A percentile compares a stretch with the other conserved stretches of the same genome.
Conservation (phyloP, 1,284 basidiomycete species). For the Microbotryum saponariae region DNA sequence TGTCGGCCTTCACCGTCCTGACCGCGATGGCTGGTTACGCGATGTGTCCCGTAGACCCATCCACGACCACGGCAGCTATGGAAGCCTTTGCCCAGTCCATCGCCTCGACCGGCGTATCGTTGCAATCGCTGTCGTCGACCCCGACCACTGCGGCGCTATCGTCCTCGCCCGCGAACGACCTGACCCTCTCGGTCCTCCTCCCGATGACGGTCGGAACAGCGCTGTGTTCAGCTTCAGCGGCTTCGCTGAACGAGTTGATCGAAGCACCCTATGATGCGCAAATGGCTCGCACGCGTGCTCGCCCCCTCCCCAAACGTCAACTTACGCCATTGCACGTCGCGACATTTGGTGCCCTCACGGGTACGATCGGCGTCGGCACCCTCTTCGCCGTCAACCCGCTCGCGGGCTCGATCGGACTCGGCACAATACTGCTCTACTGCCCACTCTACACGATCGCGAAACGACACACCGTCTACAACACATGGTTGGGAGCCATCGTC, state of each 20-base stretch:
- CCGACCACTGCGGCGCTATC: conserved; percentile 6
- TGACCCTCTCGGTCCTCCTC: conserved; percentile 50
- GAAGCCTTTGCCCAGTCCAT: conserved; percentile 44
- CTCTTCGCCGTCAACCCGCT: conserved; percentile 80
- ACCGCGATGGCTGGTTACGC: conserved; percentile 91
- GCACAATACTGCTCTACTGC: conserved; percentile 84
- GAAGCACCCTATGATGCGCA: conserved; percentile 96
- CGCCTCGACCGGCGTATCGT: conserved; percentile 5
- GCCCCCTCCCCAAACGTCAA: conserved; percentile 78
- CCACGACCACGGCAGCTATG: conserved; percentile 47
- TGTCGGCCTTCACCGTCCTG: conserved; percentile 81
- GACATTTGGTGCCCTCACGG: conserved; percentile 66
- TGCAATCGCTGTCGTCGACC: conserved; percentile 39
- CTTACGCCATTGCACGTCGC: conserved; percentile 79
- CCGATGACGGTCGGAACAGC: conserved; percentile 82
- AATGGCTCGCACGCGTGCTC: conserved; percentile 80
- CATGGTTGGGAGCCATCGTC: conserved; percentile 90
- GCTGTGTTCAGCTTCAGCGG: conserved; percentile 86
- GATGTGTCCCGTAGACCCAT: conserved; percentile 71
- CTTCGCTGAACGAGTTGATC: conserved; percentile 88
- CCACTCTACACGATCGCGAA: conserved; percentile 92
- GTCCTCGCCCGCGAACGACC: conserved; percentile 17
- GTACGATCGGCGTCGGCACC: conserved; percentile 65
- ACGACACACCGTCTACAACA: conserved; percentile 78
- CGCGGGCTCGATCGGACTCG: conserved; percentile 72